phyloP scores from a whole-genome alignment of 805 yeast genomes.

The Candida golubevii region DNA sequence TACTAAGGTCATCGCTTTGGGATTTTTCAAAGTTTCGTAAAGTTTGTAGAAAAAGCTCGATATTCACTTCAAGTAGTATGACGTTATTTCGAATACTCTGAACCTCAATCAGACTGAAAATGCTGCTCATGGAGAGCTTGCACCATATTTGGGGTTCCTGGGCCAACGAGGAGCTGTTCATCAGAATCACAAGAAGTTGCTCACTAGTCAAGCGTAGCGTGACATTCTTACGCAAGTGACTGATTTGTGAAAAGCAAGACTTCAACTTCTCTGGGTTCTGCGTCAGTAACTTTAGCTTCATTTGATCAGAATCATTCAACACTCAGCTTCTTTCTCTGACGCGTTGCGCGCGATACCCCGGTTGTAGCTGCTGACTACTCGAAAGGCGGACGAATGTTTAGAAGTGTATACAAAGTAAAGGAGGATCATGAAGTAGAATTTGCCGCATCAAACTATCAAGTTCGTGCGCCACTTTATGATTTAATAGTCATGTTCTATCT shows the following conservation, averaged over 20 bases:
- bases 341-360: too few relatives aligned
- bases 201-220: conserved; percentile 52
- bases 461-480: too few relatives aligned
- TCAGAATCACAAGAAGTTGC: conserved; percentile 48
- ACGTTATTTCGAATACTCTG: conserved; percentile 50
- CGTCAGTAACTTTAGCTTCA: conserved; percentile 26
- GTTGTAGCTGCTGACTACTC: too few relatives aligned
- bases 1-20: conserved; percentile 45
- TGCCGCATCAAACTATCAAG: too few relatives aligned
- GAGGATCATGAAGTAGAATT: too few relatives aligned
- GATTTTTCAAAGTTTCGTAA: conserved; percentile 53
- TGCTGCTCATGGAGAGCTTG: conserved; percentile 40
- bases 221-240: conserved; percentile 50
- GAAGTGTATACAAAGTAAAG: too few relatives aligned
- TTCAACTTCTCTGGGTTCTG: conserved; percentile 24
- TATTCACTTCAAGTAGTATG: conserved; percentile 57
- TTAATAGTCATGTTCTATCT: too few relatives aligned
- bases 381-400: too few relatives aligned
- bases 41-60: conserved; percentile 57
- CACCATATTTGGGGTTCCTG: conserved; percentile 70
- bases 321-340: too few relatives aligned
- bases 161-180: conserved; percentile 35
- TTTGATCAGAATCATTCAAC: conserved; percentile 1
- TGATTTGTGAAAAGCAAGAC: conserved; percentile 47
- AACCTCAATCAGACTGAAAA: conserved; percentile 49